Conservation (phyloP, 169 alveolate genomes). For the Cryptosporidium tyzzeri region DNA sequence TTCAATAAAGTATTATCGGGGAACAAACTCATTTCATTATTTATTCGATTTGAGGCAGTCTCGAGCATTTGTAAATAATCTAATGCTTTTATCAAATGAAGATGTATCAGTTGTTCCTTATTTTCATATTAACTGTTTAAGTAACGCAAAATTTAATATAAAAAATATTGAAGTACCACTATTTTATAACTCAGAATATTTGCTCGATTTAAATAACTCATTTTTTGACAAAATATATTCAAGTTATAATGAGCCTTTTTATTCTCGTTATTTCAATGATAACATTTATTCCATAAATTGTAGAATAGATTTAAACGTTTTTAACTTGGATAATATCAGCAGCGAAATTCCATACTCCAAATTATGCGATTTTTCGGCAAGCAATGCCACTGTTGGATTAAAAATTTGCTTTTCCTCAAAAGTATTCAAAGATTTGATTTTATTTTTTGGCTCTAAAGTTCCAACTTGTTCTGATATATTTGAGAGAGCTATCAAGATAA, state of each 20-base stretch:
- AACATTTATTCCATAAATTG: neutral
- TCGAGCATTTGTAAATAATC: conserved; percentile 5
- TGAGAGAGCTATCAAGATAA: neutral
- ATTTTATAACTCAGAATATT: conserved; percentile 4
- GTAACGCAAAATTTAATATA: conserved; percentile 13
- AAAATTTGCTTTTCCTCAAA: neutral
- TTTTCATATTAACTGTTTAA: conserved; percentile 5
- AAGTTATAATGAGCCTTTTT: neutral
- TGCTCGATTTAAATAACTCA: conserved; percentile 27
- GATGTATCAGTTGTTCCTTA: neutral
- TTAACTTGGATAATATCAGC: neutral
- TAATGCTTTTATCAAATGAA: neutral
- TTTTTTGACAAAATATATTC: conserved; percentile 2
- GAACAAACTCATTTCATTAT: neutral
- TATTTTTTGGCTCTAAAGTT: conserved; percentile 7
- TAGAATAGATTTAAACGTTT: neutral
- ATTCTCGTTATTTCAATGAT: conserved; percentile 7
- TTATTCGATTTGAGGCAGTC: conserved; percentile 15
- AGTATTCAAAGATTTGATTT: neutral
- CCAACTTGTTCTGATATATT: neutral
- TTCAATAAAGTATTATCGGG: neutral
- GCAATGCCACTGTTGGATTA: neutral
- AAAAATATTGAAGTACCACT: conserved; percentile 3
- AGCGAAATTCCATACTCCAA: neutral
- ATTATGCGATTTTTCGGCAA: neutral